Percentiles rank a stretch among this genome's conserved stretches.
Evolutionary conservation across 352 stramenopile species (phyloP).

Genomic region (Peronospora belbahrii): DNA sequence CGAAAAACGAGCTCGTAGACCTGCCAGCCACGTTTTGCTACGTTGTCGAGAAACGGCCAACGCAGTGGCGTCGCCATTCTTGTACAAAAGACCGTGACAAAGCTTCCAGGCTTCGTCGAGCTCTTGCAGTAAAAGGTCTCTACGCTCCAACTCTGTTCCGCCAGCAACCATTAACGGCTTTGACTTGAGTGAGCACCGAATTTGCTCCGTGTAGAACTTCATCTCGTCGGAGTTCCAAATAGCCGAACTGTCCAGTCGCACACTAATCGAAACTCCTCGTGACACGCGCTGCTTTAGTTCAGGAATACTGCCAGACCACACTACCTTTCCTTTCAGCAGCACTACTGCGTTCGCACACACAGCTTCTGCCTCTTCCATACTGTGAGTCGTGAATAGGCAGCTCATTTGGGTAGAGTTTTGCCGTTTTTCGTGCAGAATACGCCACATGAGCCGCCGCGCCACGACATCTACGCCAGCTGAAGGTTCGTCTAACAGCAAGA

Average conservation of each 20-base stretch:
- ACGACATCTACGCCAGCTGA: slow-evolving; percentile 79
- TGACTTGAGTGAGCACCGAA: slow-evolving; percentile 24
- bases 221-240: slow-evolving; percentile 41
- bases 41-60: slow-evolving; percentile 11
- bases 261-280: slow-evolving; percentile 58
- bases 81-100: slow-evolving; percentile 32
- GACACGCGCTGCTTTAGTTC: slow-evolving; percentile 70
- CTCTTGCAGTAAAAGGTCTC: slow-evolving; percentile 27
- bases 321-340: slow-evolving; percentile 58
- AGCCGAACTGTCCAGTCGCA: slow-evolving; percentile 39
- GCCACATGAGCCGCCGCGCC: slow-evolving; percentile 72
- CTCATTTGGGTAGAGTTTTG: slow-evolving; percentile 37
- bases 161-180: slow-evolving; percentile 6
- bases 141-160: slow-evolving; percentile 11
- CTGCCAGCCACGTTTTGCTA: slow-evolving; percentile 38
- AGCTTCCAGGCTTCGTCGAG: slow-evolving; percentile 47
- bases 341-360: slow-evolving; percentile 79
- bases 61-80: slow-evolving; percentile 11
- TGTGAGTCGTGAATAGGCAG: slow-evolving; percentile 82
- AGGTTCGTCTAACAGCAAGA: slow-evolving; percentile 76
- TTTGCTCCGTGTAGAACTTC: slow-evolving; percentile 35
- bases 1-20: slow-evolving; percentile 32
- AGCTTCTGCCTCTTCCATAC: slow-evolving; percentile 79
- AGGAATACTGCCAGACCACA: slow-evolving; percentile 73
- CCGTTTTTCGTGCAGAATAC: slow-evolving; percentile 55